These are phyloP conservation scores for Psilocybe sp. DNA, from an alignment of 768 basidiomycete species.

Conservation along the genomic window DNA sequence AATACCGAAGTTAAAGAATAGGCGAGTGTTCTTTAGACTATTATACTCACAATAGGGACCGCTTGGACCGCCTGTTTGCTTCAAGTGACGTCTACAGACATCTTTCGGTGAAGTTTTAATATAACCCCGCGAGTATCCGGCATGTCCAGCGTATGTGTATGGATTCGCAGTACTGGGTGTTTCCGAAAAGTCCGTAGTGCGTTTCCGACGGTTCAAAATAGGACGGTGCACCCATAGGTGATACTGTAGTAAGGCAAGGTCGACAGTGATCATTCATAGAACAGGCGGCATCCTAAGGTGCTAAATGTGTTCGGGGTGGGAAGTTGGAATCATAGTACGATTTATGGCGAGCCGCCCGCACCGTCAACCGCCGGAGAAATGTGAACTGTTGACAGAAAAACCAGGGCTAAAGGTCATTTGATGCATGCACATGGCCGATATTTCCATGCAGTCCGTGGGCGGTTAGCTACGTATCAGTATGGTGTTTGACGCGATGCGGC, in stretches of 20 bases:
- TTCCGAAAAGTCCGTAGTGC: too few relatives aligned
- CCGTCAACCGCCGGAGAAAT: slow-evolving; percentile 1
- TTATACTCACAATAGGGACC: neutral
- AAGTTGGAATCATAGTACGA: neutral
- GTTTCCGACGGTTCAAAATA: too few relatives aligned
- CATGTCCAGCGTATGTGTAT: too few relatives aligned
- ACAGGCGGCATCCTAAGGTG: neutral
- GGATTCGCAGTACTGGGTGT: too few relatives aligned
- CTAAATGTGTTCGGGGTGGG: neutral
- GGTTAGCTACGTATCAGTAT: neutral
- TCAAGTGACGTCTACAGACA: neutral
- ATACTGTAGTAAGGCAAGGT: too few relatives aligned
- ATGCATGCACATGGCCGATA: slow-evolving; percentile 11
- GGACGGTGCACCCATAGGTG: too few relatives aligned
- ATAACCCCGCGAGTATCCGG: too few relatives aligned
- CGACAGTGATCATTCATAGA: too few relatives aligned
- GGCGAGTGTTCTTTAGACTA: neutral
- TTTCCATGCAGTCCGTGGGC: slow-evolving; percentile 13
- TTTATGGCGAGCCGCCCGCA: neutral
- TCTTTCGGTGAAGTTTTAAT: too few relatives aligned
- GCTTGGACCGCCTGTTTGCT: neutral
- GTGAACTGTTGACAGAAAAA: neutral
- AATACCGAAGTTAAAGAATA: slow-evolving; percentile 16
- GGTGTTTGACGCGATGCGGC: too few relatives aligned
- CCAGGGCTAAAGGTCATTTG: slow-evolving; percentile 12